Evolutionary conservation across 23 red algal genomes (phyloP), one percentile per base, ranked within the genome.

Genomic region (Gracilariopsis chorda): DNA sequence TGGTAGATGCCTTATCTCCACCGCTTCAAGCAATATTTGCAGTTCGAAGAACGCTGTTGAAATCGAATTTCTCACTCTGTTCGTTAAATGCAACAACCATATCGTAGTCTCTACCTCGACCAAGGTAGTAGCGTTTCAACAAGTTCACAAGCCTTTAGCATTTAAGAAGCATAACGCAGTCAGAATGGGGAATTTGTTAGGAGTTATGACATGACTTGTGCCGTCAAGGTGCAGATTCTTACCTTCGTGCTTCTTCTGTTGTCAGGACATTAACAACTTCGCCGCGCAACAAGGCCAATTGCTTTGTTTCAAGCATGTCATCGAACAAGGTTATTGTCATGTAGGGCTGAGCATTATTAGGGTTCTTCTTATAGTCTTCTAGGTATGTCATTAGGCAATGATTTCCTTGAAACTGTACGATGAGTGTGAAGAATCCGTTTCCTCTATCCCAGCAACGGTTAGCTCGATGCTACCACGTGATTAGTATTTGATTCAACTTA

Each of bases 321-420:
- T 88, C 83, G 33, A 83, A 95, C 23, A 95, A 33, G 14, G 84
- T 95, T 27, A 95, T 83, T 49, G 86, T 84, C 49, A 95, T 48
- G 30, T 88, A 88, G 23, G 93, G 93, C 46, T 90, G 73, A 25
- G 93, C 93, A 34, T 47, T 48, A 0, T 21, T 83, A 4, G 77
- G 45, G 30, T 88, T 72, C 27, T 44, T 47, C 45, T 82, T 78
- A 40, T 95, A 95, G 42, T 95, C 93, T 28, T 95, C 84, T 45
- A 95, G 59, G 59, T 80, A 94, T 9, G 92, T 84, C 45, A 92
- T 64, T 10, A 95, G 65, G 51, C 78, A 90, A 30, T 89, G 57
- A 48, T 61, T 39, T 17, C 86, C 93, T 61, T 95, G 93, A 39
- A 88, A 83, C 84, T 95, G 84, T 35, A 81, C 84, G 8, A 95